A percentile compares a stretch with the other conserved stretches of the same genome.
These are phyloP conservation scores for Lumnitzera racemosa DNA, from an alignment of 345 rosid genomes.

Conservation along the genomic window DNA sequence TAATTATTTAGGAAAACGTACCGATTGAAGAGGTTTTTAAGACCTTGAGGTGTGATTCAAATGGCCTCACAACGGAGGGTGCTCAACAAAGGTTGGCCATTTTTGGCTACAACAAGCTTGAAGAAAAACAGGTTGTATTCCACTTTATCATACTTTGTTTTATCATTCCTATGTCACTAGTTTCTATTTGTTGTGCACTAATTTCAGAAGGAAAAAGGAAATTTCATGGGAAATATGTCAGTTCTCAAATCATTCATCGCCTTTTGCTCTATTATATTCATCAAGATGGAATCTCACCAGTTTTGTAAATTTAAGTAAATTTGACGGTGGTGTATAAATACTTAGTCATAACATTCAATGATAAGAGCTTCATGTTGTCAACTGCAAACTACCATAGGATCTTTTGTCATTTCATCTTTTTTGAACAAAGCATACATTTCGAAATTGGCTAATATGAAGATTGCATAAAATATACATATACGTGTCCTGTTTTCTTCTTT, in stretches of 20 bases:
- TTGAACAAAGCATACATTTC: too few species aligned
- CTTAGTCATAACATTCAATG: too few species aligned
- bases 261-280: not conserved
- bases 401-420: too few species aligned
- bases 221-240: not conserved
- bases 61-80: constrained; percentile 53
- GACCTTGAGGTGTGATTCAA: constrained; percentile 43
- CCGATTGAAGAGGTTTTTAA: constrained; percentile 60
- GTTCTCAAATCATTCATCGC: not conserved
- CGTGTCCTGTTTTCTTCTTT: too few species aligned
- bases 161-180: not conserved
- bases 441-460: too few species aligned
- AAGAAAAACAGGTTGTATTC: constrained; percentile 47
- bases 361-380: too few species aligned
- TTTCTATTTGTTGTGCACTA: not conserved
- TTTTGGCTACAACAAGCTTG: constrained; percentile 61
- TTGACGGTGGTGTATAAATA: too few species aligned
- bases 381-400: too few species aligned
- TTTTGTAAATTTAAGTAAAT: too few species aligned
- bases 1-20: constrained; percentile 39
- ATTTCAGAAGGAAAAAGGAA: not conserved
- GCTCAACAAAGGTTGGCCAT: constrained; percentile 48
- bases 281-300: not conserved
- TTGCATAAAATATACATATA: too few species aligned
- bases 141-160: not conserved